A percentile compares a stretch with the other conserved stretches of the same genome.
Evolutionary conservation across 805 yeast genomes (phyloP).

Genomic region (Saccharomycopsis sp.): DNA sequence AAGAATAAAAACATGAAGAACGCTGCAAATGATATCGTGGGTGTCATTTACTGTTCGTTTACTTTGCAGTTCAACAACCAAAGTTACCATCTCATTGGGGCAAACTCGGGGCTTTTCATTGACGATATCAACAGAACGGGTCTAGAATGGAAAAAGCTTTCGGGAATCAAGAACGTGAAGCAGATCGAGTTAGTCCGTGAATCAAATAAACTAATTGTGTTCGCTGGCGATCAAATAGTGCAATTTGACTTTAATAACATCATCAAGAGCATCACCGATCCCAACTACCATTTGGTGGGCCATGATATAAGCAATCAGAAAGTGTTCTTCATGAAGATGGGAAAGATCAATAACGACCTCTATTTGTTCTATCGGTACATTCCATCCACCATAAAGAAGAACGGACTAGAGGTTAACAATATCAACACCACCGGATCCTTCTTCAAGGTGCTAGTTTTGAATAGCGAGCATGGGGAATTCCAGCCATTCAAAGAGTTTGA

Average conservation of each 20-base stretch:
- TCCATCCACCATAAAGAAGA: constrained; percentile 18
- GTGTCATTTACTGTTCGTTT: constrained; percentile 16
- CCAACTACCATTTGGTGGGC: constrained; percentile 21
- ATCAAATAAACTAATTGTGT: constrained; percentile 11
- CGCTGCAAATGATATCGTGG: constrained; percentile 7
- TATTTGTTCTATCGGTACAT: constrained; percentile 16
- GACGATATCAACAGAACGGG: constrained; percentile 22
- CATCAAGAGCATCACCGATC: constrained; percentile 18
- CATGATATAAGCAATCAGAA: constrained; percentile 21
- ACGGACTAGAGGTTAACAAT: constrained; percentile 17
- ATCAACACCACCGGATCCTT: constrained; percentile 7
- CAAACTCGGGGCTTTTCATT: constrained; percentile 17
- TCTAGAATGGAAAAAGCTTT: constrained; percentile 19
- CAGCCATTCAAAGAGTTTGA: constrained; percentile 14
- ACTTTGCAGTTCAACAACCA: constrained; percentile 17
- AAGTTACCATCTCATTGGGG: constrained; percentile 19
- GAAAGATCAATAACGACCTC: constrained; percentile 12
- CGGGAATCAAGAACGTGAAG: constrained; percentile 20
- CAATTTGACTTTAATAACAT: constrained; percentile 20
- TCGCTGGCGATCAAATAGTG: constrained; percentile 20
- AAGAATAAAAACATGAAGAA: constrained; percentile 4
- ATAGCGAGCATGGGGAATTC: constrained; percentile 9
- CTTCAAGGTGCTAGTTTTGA: constrained; percentile 16
- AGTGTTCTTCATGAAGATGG: constrained; percentile 19
- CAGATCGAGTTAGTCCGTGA: constrained; percentile 16